These are phyloP conservation scores for Insectozyma bohioensis DNA, from an alignment of 1,139 yeast species.

Conservation along the genomic window DNA sequence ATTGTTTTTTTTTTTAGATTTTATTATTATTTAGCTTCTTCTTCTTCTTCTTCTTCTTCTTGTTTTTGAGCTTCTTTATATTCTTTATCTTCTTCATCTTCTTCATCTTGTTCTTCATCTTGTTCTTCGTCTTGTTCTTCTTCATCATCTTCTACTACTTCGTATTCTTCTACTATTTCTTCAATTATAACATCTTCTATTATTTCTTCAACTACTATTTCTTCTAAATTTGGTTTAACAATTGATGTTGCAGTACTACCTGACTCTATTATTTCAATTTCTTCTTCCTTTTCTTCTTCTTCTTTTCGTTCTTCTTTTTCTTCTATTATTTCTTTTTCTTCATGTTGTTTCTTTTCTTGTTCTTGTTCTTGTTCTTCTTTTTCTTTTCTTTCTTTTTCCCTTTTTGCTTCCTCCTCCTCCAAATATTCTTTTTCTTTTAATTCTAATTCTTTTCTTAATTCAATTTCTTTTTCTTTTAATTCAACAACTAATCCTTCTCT, in stretches of 20 bases:
- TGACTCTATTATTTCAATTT: too few species aligned
- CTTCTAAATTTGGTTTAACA: background rate
- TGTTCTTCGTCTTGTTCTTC: conserved; percentile 1
- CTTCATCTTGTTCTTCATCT: background rate
- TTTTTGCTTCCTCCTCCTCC: too few species aligned
- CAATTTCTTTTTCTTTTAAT: conserved; percentile 7
- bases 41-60: background rate
- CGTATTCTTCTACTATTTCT: background rate
- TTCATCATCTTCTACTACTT: background rate
- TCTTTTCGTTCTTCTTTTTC: conserved; percentile 1
- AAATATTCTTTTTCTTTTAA: conserved; percentile 10
- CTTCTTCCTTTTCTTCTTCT: conserved; percentile 4
- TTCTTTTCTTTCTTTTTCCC: conserved; percentile 8
- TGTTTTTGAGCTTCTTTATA: too few species aligned
- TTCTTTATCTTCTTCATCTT: background rate
- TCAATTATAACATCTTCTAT: conserved; percentile 1
- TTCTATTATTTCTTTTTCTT: conserved; percentile 5
- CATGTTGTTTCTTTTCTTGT: conserved; percentile 5
- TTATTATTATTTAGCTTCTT: too few species aligned
- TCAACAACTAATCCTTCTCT: conserved; percentile 48
- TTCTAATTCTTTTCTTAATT: conserved; percentile 12
- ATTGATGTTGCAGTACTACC: conserved; percentile 1
- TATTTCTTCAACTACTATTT: conserved; percentile 1
- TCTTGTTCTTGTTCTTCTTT: background rate
- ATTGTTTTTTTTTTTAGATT: too few species aligned